Conservation (phyloP, 2,329 filamentous ascomycete species). For the Biscogniauxia sp. region DNA sequence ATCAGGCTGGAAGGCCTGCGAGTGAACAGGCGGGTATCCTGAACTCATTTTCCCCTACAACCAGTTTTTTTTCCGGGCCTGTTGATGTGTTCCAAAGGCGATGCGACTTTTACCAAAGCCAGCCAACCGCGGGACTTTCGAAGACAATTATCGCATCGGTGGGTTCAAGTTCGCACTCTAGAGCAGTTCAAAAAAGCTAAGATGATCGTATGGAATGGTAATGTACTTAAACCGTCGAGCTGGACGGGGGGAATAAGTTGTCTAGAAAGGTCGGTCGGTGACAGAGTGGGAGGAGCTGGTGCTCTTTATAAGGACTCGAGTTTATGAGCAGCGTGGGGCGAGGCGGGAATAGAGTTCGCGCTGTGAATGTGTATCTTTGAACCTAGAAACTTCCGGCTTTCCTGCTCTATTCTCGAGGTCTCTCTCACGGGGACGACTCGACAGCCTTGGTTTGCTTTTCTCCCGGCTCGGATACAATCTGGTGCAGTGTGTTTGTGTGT, state of each 20-base stretch:
- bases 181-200: background rate
- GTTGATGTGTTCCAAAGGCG: slow-evolving; percentile 10
- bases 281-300: background rate
- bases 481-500: background rate
- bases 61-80: slow-evolving; percentile 9
- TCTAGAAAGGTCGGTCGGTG: background rate
- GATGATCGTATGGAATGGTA: background rate
- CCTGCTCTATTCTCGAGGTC: too few species aligned
- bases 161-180: background rate
- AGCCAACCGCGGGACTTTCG: background rate
- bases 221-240: too few species aligned
- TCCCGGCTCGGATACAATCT: background rate
- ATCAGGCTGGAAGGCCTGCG: slow-evolving; percentile 26
- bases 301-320: background rate
- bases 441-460: background rate
- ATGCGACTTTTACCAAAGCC: background rate
- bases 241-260: background rate
- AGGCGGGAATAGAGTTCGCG: background rate
- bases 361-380: background rate
- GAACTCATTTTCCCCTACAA: slow-evolving; percentile 27
- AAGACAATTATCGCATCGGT: background rate
- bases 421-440: background rate
- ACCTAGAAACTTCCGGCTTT: background rate
- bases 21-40: slow-evolving; percentile 31
- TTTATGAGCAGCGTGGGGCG: background rate